These are phyloP conservation scores for Termitomyces heimii DNA, from an alignment of 768 basidiomycete genomes.

Conservation along the genomic window DNA sequence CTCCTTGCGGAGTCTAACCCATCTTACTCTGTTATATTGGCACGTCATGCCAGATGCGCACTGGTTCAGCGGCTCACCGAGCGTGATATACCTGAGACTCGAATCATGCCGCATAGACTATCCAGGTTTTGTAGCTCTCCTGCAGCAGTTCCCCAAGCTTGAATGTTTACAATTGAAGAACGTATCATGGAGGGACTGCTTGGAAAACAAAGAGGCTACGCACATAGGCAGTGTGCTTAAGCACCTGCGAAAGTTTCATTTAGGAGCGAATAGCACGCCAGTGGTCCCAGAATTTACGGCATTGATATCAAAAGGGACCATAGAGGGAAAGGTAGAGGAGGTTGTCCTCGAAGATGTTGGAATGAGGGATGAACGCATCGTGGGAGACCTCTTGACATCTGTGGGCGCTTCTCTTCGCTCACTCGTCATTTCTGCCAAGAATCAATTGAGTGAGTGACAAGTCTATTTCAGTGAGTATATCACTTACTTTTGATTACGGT, in stretches of 20 bases:
- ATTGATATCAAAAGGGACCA: neutral
- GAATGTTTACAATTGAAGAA: constrained; percentile 2
- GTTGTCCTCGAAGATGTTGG: constrained; percentile 4
- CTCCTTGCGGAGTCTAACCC: constrained; percentile 2
- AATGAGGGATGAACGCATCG: neutral
- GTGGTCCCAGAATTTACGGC: constrained; percentile 3
- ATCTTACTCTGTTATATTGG: neutral
- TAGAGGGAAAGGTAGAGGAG: constrained; percentile 1
- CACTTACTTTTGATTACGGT: neutral
- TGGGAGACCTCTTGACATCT: constrained; percentile 1
- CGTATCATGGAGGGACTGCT: constrained; percentile 4
- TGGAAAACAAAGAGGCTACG: neutral
- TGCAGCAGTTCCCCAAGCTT: neutral
- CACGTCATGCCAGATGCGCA: constrained; percentile 3
- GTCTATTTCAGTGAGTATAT: neutral
- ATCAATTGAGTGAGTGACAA: constrained; percentile 3
- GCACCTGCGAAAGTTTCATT: constrained; percentile 4
- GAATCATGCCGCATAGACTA: constrained; percentile 2
- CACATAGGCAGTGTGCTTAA: neutral
- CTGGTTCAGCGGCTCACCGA: constrained; percentile 3
- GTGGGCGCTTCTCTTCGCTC: constrained; percentile 1
- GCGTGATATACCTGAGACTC: neutral
- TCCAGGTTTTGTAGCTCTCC: constrained; percentile 1
- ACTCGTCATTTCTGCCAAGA: constrained; percentile 9
- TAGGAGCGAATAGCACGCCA: constrained; percentile 2